Conservation (phyloP, 2,329 filamentous ascomycete genomes). For the Keithomyces neogunnii region DNA sequence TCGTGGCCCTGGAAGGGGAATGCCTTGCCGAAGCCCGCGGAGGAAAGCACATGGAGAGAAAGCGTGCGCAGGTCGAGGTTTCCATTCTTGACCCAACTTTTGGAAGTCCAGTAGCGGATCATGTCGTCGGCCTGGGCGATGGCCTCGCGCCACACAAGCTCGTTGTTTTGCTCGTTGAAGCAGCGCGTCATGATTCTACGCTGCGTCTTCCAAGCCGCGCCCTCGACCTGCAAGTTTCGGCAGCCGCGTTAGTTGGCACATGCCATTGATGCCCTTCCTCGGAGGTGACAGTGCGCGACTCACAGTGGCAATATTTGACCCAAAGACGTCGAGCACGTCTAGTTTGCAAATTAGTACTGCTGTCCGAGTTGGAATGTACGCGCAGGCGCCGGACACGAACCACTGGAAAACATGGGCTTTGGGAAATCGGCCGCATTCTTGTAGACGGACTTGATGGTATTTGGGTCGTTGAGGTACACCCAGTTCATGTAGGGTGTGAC, state of each 20-base stretch:
- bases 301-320: background rate
- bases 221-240: constrained; percentile 1
- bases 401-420: too few relatives aligned
- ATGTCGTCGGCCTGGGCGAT: constrained; percentile 2
- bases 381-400: too few relatives aligned
- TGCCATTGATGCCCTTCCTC: background rate
- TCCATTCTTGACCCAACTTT: background rate
- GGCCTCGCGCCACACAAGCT: constrained; percentile 8
- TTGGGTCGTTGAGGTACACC: constrained; percentile 8
- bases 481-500: constrained; percentile 6
- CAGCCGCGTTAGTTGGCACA: background rate
- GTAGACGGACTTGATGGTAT: background rate
- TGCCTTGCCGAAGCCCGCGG: constrained; percentile 3
- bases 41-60: constrained; percentile 1
- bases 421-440: too few relatives aligned
- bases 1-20: constrained; percentile 4
- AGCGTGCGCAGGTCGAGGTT: constrained; percentile 1
- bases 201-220: constrained; percentile 7
- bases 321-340: background rate
- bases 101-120: constrained; percentile 2
- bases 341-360: background rate
- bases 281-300: background rate
- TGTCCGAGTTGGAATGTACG: too few relatives aligned
- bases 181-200: constrained; percentile 4
- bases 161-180: constrained; percentile 9